These are phyloP conservation scores for Teunomyces lycoperdinae DNA, from an alignment of 805 yeast species.

Conservation along the genomic window DNA sequence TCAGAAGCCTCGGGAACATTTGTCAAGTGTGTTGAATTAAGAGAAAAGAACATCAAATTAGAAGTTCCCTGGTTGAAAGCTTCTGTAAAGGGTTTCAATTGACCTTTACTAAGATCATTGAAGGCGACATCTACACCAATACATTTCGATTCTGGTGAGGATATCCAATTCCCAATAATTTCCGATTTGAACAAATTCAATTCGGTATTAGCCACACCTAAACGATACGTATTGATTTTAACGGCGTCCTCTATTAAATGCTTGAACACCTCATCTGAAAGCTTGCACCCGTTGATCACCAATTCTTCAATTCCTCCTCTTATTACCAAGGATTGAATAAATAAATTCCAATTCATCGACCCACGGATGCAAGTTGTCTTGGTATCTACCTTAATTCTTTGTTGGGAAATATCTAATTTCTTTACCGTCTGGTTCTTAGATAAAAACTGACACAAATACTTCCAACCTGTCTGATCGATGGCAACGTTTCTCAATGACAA, in stretches of 20 bases:
- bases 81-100: conserved; percentile 44
- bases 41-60: conserved; percentile 48
- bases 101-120: conserved; percentile 48
- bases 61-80: conserved; percentile 31
- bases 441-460: conserved; percentile 47
- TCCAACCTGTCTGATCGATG: conserved; percentile 52
- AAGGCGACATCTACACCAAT: conserved; percentile 56
- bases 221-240: conserved; percentile 41
- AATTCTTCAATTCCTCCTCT: conserved; percentile 58
- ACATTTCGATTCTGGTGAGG: conserved; percentile 42
- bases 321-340: conserved; percentile 37
- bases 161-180: conserved; percentile 48
- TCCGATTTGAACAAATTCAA: conserved; percentile 41
- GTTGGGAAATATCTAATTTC: conserved; percentile 58
- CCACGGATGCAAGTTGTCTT: conserved; percentile 37
- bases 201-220: conserved; percentile 55
- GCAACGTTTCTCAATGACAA: conserved; percentile 55
- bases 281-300: conserved; percentile 55
- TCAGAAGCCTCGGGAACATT: conserved; percentile 38
- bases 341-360: conserved; percentile 53
- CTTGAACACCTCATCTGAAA: conserved; percentile 40
- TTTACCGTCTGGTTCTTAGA: conserved; percentile 40
- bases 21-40: conserved; percentile 48
- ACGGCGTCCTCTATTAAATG: conserved; percentile 43
- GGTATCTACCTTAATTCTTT: conserved; percentile 46